Evolutionary conservation across 106 monocot species (phyloP).

Genomic region (Vanilla planifolia): DNA sequence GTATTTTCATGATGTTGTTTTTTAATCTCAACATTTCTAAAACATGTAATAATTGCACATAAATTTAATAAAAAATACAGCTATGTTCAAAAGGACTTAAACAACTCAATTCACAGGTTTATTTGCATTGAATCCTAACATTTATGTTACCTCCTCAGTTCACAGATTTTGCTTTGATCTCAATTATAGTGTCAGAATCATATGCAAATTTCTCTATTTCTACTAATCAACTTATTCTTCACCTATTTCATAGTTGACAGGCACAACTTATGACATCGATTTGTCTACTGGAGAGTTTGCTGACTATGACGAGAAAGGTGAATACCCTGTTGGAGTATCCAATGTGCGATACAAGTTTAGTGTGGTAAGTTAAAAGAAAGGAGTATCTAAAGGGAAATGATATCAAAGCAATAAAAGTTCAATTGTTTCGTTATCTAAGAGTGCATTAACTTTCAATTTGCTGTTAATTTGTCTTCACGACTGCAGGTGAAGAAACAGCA

Average conservation of each 20-base stretch:
- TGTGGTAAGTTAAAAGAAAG: constrained; percentile 47
- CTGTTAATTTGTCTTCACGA: background rate
- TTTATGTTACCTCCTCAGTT: no score
- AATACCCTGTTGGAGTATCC: constrained; percentile 62
- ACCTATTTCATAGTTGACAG: constrained; percentile 35
- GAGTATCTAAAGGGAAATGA: background rate
- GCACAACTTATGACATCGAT: constrained; percentile 50
- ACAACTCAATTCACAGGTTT: no score
- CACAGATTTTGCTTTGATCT: no score
- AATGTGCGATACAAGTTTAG: constrained; percentile 38
- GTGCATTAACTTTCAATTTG: background rate
- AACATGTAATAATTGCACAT: no score
- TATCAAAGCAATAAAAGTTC: background rate
- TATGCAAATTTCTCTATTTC: no score
- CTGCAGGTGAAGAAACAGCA: constrained; percentile 45
- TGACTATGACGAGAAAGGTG: constrained; percentile 87
- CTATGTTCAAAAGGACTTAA: no score
- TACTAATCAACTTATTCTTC: background rate
- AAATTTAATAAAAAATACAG: no score
- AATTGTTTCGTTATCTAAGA: no score
- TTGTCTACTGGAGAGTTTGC: constrained; percentile 69
- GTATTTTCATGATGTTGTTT: background rate
- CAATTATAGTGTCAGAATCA: no score
- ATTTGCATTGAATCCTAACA: no score
- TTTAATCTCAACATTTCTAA: no score